These are phyloP conservation scores for Penicillium sp. DNA, from an alignment of 2,329 filamentous ascomycete species.

Conservation along the genomic window DNA sequence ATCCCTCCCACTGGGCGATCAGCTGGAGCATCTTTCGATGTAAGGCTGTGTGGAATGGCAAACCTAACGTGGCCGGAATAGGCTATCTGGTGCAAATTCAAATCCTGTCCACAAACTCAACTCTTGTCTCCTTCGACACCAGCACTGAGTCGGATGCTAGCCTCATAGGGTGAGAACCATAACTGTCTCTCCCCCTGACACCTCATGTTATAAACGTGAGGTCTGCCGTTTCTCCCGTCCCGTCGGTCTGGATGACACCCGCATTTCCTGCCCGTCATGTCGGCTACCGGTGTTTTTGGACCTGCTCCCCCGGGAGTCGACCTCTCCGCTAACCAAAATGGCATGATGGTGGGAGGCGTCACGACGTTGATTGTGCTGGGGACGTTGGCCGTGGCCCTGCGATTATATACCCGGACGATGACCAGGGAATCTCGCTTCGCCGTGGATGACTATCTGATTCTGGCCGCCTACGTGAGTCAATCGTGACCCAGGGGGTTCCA, in stretches of 20 bases:
- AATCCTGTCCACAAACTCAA: no score
- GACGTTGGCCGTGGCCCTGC: constrained; percentile 7
- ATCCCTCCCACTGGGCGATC: no score
- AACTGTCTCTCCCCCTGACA: no score
- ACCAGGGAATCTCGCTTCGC: constrained; percentile 5
- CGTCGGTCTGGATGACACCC: not conserved
- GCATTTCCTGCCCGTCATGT: not conserved
- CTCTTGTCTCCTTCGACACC: no score
- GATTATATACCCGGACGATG: constrained; percentile 7
- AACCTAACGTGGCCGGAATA: no score
- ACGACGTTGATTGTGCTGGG: constrained; percentile 7
- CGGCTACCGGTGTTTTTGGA: not conserved
- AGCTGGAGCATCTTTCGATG: no score
- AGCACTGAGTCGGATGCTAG: no score
- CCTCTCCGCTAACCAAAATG: not conserved
- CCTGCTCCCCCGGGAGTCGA: not conserved
- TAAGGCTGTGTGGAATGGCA: no score
- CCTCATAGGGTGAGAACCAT: no score
- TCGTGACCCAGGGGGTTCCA: not conserved
- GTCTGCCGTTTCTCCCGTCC: not conserved
- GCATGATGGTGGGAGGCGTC: not conserved
- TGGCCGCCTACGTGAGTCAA: constrained; percentile 4
- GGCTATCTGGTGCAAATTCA: no score
- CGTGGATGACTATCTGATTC: constrained; percentile 10
- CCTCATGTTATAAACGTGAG: no score